These are phyloP conservation scores for Coprinellus micaceus DNA, from an alignment of 768 basidiomycete genomes.

Conservation along the genomic window DNA sequence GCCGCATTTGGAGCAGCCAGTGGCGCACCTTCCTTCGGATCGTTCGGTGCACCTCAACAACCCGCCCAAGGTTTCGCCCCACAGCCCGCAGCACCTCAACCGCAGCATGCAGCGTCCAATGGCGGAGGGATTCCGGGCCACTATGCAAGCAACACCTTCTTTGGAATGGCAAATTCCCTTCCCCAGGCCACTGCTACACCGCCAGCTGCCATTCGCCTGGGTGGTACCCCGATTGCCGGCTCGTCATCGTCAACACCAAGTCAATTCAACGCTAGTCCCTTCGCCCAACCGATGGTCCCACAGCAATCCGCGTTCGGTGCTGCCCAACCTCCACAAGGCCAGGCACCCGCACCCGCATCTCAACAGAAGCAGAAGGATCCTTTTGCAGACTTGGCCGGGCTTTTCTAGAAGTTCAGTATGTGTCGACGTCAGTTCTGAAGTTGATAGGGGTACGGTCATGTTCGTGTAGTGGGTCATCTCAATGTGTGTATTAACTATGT, in stretches of 20 bases:
- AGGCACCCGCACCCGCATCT: conserved; percentile 16
- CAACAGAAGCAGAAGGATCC: conserved; percentile 65
- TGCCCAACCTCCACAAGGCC: not conserved
- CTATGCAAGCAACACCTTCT: conserved; percentile 15
- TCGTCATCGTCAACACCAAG: conserved; percentile 5
- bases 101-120: not conserved
- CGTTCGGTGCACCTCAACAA: not conserved
- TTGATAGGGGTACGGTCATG: not conserved
- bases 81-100: conserved; percentile 9
- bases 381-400: conserved; percentile 75
- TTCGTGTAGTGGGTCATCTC: not conserved
- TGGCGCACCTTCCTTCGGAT: conserved; percentile 2
- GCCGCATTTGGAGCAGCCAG: not conserved
- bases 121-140: conserved; percentile 3
- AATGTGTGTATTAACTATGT: conserved; percentile 2
- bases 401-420: conserved; percentile 48
- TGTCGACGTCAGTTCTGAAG: not conserved
- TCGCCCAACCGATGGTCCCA: not conserved
- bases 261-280: conserved; percentile 9
- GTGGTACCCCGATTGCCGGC: not conserved
- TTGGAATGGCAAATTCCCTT: conserved; percentile 6
- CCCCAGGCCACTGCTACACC: conserved; percentile 19
- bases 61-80: not conserved
- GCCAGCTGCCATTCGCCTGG: conserved; percentile 13
- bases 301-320: conserved; percentile 1